Base-by-base conservation (phyloP, 495 filamentous ascomycete genomes). In the Stereocaulon alpinum region DNA sequence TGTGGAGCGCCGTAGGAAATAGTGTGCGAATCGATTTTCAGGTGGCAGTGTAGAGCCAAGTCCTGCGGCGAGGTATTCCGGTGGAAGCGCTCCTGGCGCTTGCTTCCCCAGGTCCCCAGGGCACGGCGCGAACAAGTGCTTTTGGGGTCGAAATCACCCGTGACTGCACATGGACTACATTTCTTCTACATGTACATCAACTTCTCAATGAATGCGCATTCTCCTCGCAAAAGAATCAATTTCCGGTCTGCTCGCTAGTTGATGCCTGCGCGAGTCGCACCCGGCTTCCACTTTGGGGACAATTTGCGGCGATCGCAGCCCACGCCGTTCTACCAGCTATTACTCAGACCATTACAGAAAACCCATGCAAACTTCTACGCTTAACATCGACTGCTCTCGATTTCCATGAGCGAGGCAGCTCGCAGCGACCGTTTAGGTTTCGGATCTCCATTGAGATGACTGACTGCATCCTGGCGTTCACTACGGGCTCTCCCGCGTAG, bases 31-130 rank as follows among this genome's bases (percentile, higher is more conserved):
- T 17, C 24, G 29, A 24, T 24, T 24, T 24, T 24, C 24, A 24
- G 24, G 24, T 24, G 32, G 20, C 32, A 54, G 32, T 43, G 56
- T 49, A 32, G 20, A 42, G 45, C 45, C 34, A 40, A 51, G 56
- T 37, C 3, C 2, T 22, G 45, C 22, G 45, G 44, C 45, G 45
- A 48, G 56, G 34, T 18, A 5, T 14, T 18, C 49, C 29, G 49
- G 17, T 58, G 56, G 45, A 40, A 40, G 40, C 42, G 56, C 56
- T 40, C 5, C 56, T 41, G 20, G 56, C 56, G 56, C 56, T 58
- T 58, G 44, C 20, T 27, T 20, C 15, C 24, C 24, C 24, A 24
- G 24, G 24, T 24, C 24, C 24, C 24, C 22, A 58, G 20, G 56
- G 55, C 55, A 49, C 43, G 27, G 43, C 30, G 47, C 22, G 24